These are phyloP conservation scores for Hyaloscypha variabilis DNA, from an alignment of 495 filamentous ascomycete genomes.

Conservation along the genomic window DNA sequence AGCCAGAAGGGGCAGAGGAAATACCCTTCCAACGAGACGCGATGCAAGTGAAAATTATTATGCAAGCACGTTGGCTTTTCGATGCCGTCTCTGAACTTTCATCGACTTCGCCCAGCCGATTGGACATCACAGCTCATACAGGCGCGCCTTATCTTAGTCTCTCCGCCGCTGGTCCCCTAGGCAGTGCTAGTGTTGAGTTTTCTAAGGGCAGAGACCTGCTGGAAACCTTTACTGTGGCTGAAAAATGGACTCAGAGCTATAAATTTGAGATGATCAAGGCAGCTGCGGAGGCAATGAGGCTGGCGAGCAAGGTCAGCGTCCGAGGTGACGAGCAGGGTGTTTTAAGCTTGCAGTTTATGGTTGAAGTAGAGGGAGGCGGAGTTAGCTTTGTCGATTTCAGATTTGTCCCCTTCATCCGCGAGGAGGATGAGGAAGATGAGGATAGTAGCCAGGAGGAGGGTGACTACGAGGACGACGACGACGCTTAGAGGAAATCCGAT, in stretches of 20 bases:
- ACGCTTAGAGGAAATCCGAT: neutral
- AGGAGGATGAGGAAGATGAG: constrained; percentile 57
- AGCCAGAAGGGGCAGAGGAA: constrained; percentile 64
- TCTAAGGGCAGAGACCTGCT: constrained; percentile 70
- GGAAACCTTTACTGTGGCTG: constrained; percentile 71
- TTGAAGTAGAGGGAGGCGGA: constrained; percentile 55
- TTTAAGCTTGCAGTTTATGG: constrained; percentile 94
- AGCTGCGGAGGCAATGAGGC: constrained; percentile 83
- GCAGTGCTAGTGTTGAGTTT: constrained; percentile 84
- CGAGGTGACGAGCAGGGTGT: constrained; percentile 86
- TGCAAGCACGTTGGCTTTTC: constrained; percentile 79
- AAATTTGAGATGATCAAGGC: constrained; percentile 83
- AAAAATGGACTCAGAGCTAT: constrained; percentile 63
- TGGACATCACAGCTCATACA: constrained; percentile 54
- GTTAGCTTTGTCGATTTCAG: constrained; percentile 77
- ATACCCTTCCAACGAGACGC: constrained; percentile 83
- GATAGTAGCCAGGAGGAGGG: constrained; percentile 36
- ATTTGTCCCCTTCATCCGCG: constrained; percentile 70
- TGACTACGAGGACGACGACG: constrained; percentile 30
- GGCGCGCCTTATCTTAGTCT: constrained; percentile 74
- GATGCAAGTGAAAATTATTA: constrained; percentile 91
- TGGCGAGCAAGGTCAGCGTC: constrained; percentile 90
- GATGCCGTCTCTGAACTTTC: constrained; percentile 84
- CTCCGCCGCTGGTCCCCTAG: constrained; percentile 72
- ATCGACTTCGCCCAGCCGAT: constrained; percentile 64